These are phyloP conservation scores for Globisporangium takayamanum DNA, from an alignment of 352 stramenopile genomes.

Conservation along the genomic window DNA sequence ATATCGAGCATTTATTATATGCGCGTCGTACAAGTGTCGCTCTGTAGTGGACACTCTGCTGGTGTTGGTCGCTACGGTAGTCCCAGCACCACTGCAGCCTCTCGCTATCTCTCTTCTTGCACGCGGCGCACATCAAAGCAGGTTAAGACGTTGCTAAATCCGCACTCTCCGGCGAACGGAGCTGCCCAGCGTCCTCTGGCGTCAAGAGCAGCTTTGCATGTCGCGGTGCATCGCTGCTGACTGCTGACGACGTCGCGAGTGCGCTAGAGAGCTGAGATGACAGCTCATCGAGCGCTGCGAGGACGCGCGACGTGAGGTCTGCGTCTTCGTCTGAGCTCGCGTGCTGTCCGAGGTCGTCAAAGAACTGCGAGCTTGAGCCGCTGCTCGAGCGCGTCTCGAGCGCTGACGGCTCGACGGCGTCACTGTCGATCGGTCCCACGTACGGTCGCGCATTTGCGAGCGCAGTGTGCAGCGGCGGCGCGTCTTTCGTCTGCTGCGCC, in stretches of 20 bases:
- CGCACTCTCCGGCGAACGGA: not conserved
- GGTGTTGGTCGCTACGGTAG: too few relatives aligned
- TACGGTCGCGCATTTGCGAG: constrained; percentile 45
- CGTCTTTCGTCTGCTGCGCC: not conserved
- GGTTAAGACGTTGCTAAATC: too few relatives aligned
- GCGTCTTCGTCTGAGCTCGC: constrained; percentile 38
- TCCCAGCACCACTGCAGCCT: too few relatives aligned
- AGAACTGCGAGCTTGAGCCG: constrained; percentile 23
- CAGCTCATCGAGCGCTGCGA: constrained; percentile 45
- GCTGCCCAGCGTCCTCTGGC: not conserved
- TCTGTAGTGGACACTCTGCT: not conserved
- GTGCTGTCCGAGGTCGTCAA: constrained; percentile 6
- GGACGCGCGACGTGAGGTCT: constrained; percentile 44
- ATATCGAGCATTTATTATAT: not conserved
- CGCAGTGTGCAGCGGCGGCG: constrained; percentile 34
- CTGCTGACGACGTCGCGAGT: not conserved
- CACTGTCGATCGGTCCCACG: constrained; percentile 51
- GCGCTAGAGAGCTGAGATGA: not conserved
- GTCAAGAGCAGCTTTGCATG: not conserved
- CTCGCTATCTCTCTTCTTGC: too few relatives aligned
- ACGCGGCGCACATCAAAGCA: too few relatives aligned
- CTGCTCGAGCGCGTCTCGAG: constrained; percentile 24
- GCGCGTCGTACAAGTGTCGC: not conserved
- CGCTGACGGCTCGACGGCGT: constrained; percentile 5
- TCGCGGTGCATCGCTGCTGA: not conserved